Percentiles rank a stretch among this genome's conserved stretches.
Conservation (phyloP, 495 filamentous ascomycete species). For the Diplogelasinospora grovesii region DNA sequence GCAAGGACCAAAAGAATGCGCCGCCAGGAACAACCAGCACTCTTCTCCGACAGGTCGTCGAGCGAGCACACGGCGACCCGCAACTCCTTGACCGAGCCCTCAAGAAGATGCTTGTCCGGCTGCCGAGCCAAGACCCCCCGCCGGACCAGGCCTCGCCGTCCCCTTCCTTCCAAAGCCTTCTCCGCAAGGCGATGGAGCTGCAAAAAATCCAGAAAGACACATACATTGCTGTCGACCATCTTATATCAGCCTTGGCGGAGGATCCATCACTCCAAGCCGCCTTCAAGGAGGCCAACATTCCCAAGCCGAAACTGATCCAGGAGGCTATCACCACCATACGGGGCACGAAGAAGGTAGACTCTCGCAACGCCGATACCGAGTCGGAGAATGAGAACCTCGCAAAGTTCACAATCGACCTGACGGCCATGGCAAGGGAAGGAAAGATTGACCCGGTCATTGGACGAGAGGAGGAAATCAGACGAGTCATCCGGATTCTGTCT, state of each 20-base stretch:
- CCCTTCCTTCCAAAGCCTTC: slow-evolving; percentile 70
- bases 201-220: slow-evolving; percentile 94
- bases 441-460: slow-evolving; percentile 99
- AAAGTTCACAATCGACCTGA: slow-evolving; percentile 99
- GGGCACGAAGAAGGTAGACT: slow-evolving; percentile 86
- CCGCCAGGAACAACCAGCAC: slow-evolving; percentile 58
- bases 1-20: slow-evolving; percentile 63
- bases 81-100: slow-evolving; percentile 80
- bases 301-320: slow-evolving; percentile 84
- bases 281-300: slow-evolving; percentile 81
- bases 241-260: slow-evolving; percentile 76
- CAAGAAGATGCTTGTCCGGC: slow-evolving; percentile 83
- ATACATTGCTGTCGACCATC: slow-evolving; percentile 87
- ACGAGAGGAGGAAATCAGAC: slow-evolving; percentile 90
- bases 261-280: slow-evolving; percentile 65
- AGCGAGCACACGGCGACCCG: slow-evolving; percentile 86
- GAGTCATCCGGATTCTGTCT: slow-evolving; percentile 88
- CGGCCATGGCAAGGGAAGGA: slow-evolving; percentile 83
- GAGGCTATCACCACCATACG: slow-evolving; percentile 82
- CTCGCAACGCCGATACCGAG: slow-evolving; percentile 87
- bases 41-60: slow-evolving; percentile 87
- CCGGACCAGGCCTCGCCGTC: slow-evolving; percentile 78
- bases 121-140: slow-evolving; percentile 90
- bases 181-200: slow-evolving; percentile 78
- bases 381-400: slow-evolving; percentile 87